A percentile compares a stretch with the other conserved stretches of the same genome.
These are phyloP conservation scores for Chenopodium quinoa DNA, from an alignment of 148 eudicot genomes.

Conservation along the genomic window DNA sequence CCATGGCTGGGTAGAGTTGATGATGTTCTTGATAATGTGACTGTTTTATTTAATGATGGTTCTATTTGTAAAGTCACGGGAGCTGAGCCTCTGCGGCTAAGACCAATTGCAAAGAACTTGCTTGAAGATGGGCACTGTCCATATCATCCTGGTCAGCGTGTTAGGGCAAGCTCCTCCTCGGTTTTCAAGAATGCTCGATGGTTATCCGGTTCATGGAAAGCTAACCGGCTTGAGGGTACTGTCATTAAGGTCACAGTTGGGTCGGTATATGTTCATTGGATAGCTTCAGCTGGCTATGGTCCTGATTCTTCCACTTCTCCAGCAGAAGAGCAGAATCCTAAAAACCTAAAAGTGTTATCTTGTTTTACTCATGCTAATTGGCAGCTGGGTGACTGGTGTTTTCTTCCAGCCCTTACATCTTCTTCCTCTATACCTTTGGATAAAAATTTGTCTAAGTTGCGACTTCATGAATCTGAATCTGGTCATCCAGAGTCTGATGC, in stretches of 20 bases:
- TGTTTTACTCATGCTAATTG: conserved; percentile 88
- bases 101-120: conserved; percentile 60
- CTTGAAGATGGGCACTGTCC: conserved; percentile 92
- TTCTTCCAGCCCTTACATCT: conserved; percentile 47
- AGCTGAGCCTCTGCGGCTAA: conserved; percentile 85
- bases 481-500: conserved; percentile 37
- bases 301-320: conserved; percentile 83
- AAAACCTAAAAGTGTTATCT: conserved; percentile 70
- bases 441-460: conserved; percentile 48
- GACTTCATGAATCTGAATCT: conserved; percentile 40
- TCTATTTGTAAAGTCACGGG: conserved; percentile 81
- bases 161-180: conserved; percentile 78
- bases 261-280: conserved; percentile 84
- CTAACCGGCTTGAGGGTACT: conserved; percentile 75
- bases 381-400: conserved; percentile 98
- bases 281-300: conserved; percentile 95
- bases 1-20: conserved; percentile 97
- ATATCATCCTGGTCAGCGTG: conserved; percentile 92
- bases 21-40: conserved; percentile 83
- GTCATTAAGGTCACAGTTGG: conserved; percentile 81
- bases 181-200: conserved; percentile 81
- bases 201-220: conserved; percentile 85
- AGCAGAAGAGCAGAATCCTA: conserved; percentile 88
- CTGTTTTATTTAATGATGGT: conserved; percentile 82
- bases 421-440: conserved; percentile 41